Evolutionary conservation across 768 basidiomycete species (phyloP).

Genomic region (Pisolithus microcarpus): DNA sequence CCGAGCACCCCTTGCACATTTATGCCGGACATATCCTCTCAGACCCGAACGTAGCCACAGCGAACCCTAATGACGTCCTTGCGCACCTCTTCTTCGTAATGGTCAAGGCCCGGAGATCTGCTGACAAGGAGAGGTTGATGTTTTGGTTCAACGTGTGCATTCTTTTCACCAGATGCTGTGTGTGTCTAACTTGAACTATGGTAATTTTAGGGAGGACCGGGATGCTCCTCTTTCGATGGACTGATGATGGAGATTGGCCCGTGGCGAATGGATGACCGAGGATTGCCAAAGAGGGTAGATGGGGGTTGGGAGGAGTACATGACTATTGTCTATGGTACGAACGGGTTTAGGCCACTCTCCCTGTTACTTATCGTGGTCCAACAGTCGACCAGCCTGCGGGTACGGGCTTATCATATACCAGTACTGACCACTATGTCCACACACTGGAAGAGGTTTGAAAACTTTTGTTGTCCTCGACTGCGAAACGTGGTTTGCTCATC

Average conservation of each 20-base stretch:
- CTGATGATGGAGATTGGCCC: slow-evolving; percentile 99
- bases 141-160: slow-evolving; percentile 92
- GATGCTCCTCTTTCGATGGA: slow-evolving; percentile 96
- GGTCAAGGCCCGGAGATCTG: slow-evolving; percentile 75
- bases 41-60: slow-evolving; percentile 53
- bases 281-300: slow-evolving; percentile 63
- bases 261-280: slow-evolving; percentile 69
- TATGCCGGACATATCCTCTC: slow-evolving; percentile 83
- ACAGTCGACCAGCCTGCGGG: slow-evolving; percentile 97
- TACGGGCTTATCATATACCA: slow-evolving; percentile 87
- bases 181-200: not conserved
- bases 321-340: slow-evolving; percentile 84
- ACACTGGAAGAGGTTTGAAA: slow-evolving; percentile 58
- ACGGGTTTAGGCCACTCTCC: not conserved
- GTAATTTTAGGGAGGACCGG: slow-evolving; percentile 74
- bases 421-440: slow-evolving; percentile 79
- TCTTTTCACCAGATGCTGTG: not conserved
- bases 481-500: slow-evolving; percentile 2
- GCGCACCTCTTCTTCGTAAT: slow-evolving; percentile 86
- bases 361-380: slow-evolving; percentile 6
- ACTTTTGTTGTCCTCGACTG: slow-evolving; percentile 1
- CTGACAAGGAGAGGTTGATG: slow-evolving; percentile 86
- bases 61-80: slow-evolving; percentile 51
- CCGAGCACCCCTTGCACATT: slow-evolving; percentile 63
- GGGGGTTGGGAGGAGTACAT: slow-evolving; percentile 98